Percentiles rank a stretch among this genome's conserved stretches.
Evolutionary conservation across 768 basidiomycete genomes (phyloP).

Genomic region (Pisolithus orientalis): DNA sequence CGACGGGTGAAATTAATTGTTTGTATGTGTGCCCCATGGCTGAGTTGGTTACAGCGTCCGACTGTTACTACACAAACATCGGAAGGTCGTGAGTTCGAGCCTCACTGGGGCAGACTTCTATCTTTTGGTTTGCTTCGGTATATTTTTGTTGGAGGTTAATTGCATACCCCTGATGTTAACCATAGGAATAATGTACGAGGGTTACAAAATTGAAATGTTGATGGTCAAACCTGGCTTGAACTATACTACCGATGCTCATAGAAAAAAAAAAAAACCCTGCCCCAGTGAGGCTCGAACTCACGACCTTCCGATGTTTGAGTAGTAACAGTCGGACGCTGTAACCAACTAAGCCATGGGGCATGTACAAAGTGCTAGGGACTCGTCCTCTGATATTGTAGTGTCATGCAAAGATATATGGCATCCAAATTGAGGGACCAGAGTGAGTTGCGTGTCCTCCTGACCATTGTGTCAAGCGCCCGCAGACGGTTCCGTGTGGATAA

Average conservation of each 20-base stretch:
- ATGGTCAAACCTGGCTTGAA: not conserved
- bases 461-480: too few species aligned
- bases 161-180: not conserved
- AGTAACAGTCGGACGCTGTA: constrained; percentile 72
- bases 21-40: constrained; percentile 43
- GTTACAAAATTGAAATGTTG: too few species aligned
- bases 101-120: constrained; percentile 48
- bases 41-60: constrained; percentile 67
- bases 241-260: not conserved
- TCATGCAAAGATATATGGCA: too few species aligned
- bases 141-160: not conserved
- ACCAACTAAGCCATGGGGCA: constrained; percentile 78
- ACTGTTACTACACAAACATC: constrained; percentile 51
- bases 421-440: too few species aligned
- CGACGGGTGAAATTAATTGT: too few species aligned
- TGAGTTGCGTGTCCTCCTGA: too few species aligned
- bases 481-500: too few species aligned
- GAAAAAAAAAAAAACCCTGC: constrained; percentile 27
- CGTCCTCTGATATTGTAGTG: too few species aligned
- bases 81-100: constrained; percentile 68
- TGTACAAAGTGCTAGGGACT: too few species aligned
- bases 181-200: too few species aligned
- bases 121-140: not conserved
- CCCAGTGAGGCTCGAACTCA: constrained; percentile 66
- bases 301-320: constrained; percentile 49